phyloP scores from a whole-genome alignment of 2,329 filamentous ascomycete species.

The Harringtonia aguacate region DNA sequence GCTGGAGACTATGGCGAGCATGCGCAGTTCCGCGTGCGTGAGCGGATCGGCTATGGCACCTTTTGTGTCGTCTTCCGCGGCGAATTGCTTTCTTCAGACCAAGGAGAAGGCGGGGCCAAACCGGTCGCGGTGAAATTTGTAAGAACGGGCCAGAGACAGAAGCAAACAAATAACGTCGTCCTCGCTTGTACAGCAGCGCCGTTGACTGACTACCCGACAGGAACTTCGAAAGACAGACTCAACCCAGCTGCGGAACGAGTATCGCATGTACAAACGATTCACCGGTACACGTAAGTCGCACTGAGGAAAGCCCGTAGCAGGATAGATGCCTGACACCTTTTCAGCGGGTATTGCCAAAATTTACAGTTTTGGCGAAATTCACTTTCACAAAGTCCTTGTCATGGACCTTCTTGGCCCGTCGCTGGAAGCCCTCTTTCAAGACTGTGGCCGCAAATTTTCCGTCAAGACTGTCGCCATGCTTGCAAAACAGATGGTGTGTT shows the following conservation, averaged over 20 bases:
- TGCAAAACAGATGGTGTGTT: constrained; percentile 12
- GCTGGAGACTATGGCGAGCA: constrained; percentile 4
- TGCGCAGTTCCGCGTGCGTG: constrained; percentile 5
- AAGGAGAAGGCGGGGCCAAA: background rate
- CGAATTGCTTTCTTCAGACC: background rate
- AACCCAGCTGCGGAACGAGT: constrained; percentile 13
- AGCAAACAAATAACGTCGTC: too few species aligned
- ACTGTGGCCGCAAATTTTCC: constrained; percentile 7
- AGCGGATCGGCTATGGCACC: constrained; percentile 11
- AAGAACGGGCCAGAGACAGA: too few species aligned
- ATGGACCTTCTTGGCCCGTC: constrained; percentile 13
- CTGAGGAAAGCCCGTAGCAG: too few species aligned
- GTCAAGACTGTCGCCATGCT: constrained; percentile 11
- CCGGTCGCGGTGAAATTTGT: constrained; percentile 10
- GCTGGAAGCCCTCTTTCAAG: constrained; percentile 7
- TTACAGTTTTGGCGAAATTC: constrained; percentile 11
- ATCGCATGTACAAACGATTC: constrained; percentile 12
- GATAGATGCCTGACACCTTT: background rate
- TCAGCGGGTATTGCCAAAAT: constrained; percentile 10
- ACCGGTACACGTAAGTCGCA: constrained; percentile 5
- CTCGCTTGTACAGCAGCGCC: too few species aligned
- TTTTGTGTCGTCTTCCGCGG: constrained; percentile 12
- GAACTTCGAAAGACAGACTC: constrained; percentile 11
- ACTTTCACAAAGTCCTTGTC: constrained; percentile 12
- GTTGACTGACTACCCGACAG: background rate